phyloP scores from a whole-genome alignment of 345 rosid genomes.

The Citrus inodora region DNA sequence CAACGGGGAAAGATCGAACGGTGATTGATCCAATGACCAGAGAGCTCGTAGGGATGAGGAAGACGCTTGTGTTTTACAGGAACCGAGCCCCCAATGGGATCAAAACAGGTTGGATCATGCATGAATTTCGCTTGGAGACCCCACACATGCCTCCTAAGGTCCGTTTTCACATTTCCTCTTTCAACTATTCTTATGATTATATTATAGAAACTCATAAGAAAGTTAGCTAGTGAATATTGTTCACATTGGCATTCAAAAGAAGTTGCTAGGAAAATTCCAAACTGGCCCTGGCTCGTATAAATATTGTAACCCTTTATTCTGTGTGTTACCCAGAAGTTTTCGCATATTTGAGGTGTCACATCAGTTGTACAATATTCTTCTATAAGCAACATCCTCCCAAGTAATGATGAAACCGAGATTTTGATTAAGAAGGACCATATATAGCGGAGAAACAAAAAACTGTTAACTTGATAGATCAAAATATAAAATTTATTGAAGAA shows the following conservation, averaged over 20 bases:
- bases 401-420: too few relatives aligned
- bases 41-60: constrained; percentile 90
- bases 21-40: constrained; percentile 62
- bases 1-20: constrained; percentile 92
- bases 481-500: too few relatives aligned
- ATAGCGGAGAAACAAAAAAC: too few relatives aligned
- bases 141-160: constrained; percentile 97
- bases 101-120: constrained; percentile 99
- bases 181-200: neutral
- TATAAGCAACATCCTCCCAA: too few relatives aligned
- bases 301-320: too few relatives aligned
- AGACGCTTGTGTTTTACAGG: constrained; percentile 85
- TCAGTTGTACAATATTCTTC: neutral
- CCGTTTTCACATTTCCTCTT: neutral
- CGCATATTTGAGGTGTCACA: neutral
- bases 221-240: neutral
- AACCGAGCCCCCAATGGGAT: constrained; percentile 94
- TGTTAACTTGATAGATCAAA: too few relatives aligned
- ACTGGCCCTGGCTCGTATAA: too few relatives aligned
- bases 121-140: constrained; percentile 89
- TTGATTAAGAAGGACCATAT: too few relatives aligned
- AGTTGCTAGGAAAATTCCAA: too few relatives aligned
- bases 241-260: neutral
- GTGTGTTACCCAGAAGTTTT: too few relatives aligned
- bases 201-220: neutral